phyloP scores from a whole-genome alignment of 2,329 filamentous ascomycete species.

The Mollisia scopiformis region DNA sequence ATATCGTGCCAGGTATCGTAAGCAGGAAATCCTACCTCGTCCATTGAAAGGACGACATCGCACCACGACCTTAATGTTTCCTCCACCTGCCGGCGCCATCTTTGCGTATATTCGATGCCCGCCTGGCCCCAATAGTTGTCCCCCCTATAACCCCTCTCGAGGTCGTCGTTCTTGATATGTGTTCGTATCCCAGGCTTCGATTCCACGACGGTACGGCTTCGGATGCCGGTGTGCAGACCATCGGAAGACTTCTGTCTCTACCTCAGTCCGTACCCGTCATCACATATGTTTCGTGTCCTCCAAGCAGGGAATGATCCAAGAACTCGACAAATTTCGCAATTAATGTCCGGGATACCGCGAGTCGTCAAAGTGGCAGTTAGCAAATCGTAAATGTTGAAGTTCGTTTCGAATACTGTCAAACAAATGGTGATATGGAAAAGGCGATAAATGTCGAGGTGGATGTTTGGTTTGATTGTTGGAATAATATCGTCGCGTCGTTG shows the following conservation, averaged over 20 bases:
- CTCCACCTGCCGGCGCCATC: slow-evolving; percentile 58
- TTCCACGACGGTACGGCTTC: slow-evolving; percentile 1
- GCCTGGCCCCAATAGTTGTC: slow-evolving; percentile 8
- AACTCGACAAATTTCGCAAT: background rate
- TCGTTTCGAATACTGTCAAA: background rate
- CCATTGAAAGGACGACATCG: slow-evolving; percentile 93
- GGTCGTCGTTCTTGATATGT: background rate
- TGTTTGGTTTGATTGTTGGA: background rate
- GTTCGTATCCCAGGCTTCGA: slow-evolving; percentile 5
- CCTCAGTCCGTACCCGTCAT: background rate
- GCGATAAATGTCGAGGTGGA: background rate
- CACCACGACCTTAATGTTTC: slow-evolving; percentile 99
- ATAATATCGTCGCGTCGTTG: slow-evolving; percentile 2
- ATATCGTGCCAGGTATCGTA: background rate
- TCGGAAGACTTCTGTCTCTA: background rate
- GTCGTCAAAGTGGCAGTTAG: background rate
- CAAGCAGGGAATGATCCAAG: background rate
- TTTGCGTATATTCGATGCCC: slow-evolving; percentile 27
- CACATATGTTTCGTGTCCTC: background rate
- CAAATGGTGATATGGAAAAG: background rate
- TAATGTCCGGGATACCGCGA: background rate
- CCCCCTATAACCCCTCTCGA: slow-evolving; percentile 12
- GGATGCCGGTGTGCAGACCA: background rate
- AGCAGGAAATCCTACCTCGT: slow-evolving; percentile 65
- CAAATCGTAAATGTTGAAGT: background rate